Base-by-base conservation (phyloP, 2,329 filamentous ascomycete genomes). In the Aspergillus chevalieri region DNA sequence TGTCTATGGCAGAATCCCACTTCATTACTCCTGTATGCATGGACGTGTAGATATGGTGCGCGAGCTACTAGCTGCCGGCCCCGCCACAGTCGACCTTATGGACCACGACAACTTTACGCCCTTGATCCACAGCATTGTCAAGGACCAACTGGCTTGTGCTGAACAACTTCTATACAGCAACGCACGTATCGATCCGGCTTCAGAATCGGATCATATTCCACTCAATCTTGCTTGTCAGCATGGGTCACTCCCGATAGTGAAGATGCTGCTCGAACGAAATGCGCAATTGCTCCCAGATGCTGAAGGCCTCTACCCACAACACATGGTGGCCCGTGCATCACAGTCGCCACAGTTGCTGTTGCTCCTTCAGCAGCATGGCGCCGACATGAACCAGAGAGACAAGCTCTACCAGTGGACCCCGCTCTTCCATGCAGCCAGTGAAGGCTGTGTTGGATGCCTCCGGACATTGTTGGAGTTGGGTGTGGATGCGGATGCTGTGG, bases 61-160 rank as follows among this genome's bases (percentile, higher is more conserved):
- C 57, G 79, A 82, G 41, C 76, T 96, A 17, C 74, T 95, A 46
- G 73, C 79, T 55, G 82, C 81, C 19, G 84, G 86, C 43, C 81
- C 83, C 4, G 76, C 82, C 17, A 95, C 89, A 0, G 86, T 97
- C 52, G 84, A 97, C 65, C 76, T 86, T 38, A 91, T 91, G 64
- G 93, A 98, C 63, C 88, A 97, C 64, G 92, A 98, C 72, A 96
- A 95, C 69, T 98, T 95, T 67, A 97, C 92, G 0, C 91, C 93
- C 1, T 74, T 98, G 43, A 93, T 98, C 50, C 93, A 97, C 69
- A 87, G 89, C 41, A 96, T 97, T 55, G 91, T 95, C 47, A 90
- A 94, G 62, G 85, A 87, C 21, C 85, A 93, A 53, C 75, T 92
- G 17, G 79, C 83, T 44, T 95, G 89, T 65, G 90, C 95, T 2